These are phyloP conservation scores for Tetrastigma voinierianum DNA, from an alignment of 164 flowering plant genomes.

Conservation along the genomic window DNA sequence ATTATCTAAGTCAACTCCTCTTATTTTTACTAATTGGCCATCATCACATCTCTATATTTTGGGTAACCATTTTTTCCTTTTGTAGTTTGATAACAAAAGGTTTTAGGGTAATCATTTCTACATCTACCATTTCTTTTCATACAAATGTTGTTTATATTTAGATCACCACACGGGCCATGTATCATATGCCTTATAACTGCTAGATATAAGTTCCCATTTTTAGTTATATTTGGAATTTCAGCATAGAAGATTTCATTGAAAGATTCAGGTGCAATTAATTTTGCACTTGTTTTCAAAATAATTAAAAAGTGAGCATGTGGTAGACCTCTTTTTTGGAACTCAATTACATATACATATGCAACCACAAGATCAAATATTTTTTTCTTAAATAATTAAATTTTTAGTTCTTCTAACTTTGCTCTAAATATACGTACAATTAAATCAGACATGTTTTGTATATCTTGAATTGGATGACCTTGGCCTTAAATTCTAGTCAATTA, in stretches of 20 bases:
- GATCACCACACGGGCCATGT: constrained; percentile 22
- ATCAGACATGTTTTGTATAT: no score
- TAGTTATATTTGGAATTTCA: constrained; percentile 10
- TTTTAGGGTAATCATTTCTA: no score
- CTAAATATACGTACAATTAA: no score
- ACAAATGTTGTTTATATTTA: not conserved
- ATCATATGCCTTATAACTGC: constrained; percentile 16
- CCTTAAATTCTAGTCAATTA: no score
- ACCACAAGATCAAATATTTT: constrained; percentile 12
- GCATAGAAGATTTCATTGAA: constrained; percentile 3
- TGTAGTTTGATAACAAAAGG: not conserved
- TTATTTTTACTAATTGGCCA: not conserved
- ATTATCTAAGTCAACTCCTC: constrained; percentile 7
- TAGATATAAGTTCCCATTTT: not conserved
- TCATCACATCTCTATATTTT: constrained; percentile 11
- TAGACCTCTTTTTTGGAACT: constrained; percentile 20
- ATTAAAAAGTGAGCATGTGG: no score
- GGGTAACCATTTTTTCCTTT: constrained; percentile 11
- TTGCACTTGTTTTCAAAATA: no score
- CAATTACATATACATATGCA: constrained; percentile 9
- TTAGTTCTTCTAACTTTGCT: constrained; percentile 4
- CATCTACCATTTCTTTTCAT: no score
- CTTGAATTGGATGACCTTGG: no score
- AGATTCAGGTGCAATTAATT: no score
- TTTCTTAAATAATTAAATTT: not conserved